phyloP scores from a whole-genome alignment of 75 land plant species.

The Pseudotsuga menziesii region DNA sequence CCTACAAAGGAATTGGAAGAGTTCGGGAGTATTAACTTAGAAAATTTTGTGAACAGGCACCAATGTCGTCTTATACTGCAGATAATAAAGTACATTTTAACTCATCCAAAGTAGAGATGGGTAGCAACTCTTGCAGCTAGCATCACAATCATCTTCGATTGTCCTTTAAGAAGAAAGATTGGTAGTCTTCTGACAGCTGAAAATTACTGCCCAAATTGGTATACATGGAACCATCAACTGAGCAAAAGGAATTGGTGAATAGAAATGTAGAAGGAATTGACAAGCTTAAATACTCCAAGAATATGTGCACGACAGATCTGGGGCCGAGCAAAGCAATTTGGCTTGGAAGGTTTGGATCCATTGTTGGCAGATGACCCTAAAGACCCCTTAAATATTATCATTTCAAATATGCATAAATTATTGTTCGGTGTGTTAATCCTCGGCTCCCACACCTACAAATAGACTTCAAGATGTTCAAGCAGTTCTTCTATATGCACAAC shows the following conservation, averaged over 20 bases:
- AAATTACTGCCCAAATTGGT: too few relatives aligned
- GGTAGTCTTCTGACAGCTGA: too few relatives aligned
- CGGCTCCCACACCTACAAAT: slow-evolving; percentile 63
- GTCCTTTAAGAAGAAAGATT: too few relatives aligned
- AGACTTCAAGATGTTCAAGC: slow-evolving; percentile 98
- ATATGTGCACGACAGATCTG: slow-evolving; percentile 85
- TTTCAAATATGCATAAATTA: slow-evolving; percentile 88
- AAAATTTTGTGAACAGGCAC: slow-evolving; percentile 95
- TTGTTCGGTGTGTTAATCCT: slow-evolving; percentile 81
- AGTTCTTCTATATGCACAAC: slow-evolving; percentile 79
- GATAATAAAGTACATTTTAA: slow-evolving; percentile 65
- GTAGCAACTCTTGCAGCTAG: too few relatives aligned
- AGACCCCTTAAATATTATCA: slow-evolving; percentile 85
- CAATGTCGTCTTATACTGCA: slow-evolving; percentile 89
- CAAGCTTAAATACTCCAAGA: slow-evolving; percentile 90
- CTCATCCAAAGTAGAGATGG: slow-evolving; percentile 73
- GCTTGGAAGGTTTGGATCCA: slow-evolving; percentile 95
- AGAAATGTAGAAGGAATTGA: too few relatives aligned
- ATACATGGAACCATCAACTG: too few relatives aligned
- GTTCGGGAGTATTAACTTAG: slow-evolving; percentile 63
- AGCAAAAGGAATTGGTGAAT: too few relatives aligned
- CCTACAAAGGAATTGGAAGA: slow-evolving; percentile 91
- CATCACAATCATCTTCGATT: too few relatives aligned
- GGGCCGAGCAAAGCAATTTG: slow-evolving; percentile 92
- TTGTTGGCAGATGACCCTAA: slow-evolving; percentile 98